These are phyloP conservation scores for Ilyonectria robusta DNA, from an alignment of 2,329 filamentous ascomycete species.

Conservation along the genomic window DNA sequence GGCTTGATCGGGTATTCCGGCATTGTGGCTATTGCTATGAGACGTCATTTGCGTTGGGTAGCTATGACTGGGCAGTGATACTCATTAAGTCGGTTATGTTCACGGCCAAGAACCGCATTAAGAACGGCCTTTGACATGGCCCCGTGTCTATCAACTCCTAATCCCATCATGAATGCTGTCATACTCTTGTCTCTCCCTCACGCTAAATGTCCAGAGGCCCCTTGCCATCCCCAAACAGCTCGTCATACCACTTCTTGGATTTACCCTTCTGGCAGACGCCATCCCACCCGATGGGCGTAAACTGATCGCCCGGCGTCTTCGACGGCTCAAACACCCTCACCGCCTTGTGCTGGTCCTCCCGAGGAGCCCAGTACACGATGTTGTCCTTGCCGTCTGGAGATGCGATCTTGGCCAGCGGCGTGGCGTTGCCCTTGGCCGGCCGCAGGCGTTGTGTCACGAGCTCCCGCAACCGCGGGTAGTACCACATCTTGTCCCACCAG, in stretches of 20 bases:
- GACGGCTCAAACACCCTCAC: constrained; percentile 46
- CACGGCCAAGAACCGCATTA: too few relatives aligned
- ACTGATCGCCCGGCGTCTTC: constrained; percentile 30
- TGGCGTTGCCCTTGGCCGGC: constrained; percentile 10
- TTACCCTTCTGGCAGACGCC: constrained; percentile 51
- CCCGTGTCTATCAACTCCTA: background rate
- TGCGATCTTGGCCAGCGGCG: constrained; percentile 40
- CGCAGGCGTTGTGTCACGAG: constrained; percentile 47
- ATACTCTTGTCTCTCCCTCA: background rate
- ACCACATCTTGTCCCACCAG: constrained; percentile 57
- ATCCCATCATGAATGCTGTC: too few relatives aligned
- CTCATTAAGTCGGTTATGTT: background rate
- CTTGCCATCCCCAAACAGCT: constrained; percentile 52
- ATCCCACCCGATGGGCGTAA: constrained; percentile 50
- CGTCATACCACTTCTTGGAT: constrained; percentile 49
- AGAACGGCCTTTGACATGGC: too few relatives aligned
- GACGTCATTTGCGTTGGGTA: background rate
- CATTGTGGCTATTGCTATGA: background rate
- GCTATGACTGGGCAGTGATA: background rate
- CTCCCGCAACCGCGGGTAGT: constrained; percentile 50
- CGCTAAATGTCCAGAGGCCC: constrained; percentile 45
- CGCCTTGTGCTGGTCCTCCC: constrained; percentile 30
- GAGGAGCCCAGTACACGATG: constrained; percentile 45
- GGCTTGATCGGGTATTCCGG: background rate
- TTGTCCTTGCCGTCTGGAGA: constrained; percentile 14